Base-by-base conservation (phyloP, 2,329 filamentous ascomycete species). In the Ophiostoma sp. region DNA sequence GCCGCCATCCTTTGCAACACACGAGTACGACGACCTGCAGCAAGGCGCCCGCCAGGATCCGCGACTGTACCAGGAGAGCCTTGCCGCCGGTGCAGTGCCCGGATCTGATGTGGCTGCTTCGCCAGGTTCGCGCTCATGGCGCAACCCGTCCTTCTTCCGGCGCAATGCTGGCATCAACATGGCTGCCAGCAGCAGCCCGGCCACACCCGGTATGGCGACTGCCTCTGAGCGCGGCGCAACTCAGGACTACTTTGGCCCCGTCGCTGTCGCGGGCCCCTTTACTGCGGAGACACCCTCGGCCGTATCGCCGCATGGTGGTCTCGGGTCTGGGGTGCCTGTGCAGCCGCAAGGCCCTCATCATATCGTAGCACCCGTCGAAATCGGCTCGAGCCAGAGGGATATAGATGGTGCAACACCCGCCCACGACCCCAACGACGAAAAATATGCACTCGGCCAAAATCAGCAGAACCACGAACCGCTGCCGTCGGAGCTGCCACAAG, bases 321-420 rank as follows among this genome's bases (percentile, higher is more conserved):
- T 16, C 4, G 40, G 16, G 5, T 40, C 60, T 63, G 79, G 79
- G 0, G 81, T 83, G 36, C 80, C 81, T 2, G 67, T 78, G 36
- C 74, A 75, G 62, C 83, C 84, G 7, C 76, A 83, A 12, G 77
- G 76, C 14, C 83, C 84, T 4, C 79, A 77, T 9, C 83, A 85
- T 72, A 84, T 85, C 55, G 75, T 79, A 0, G 77, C 77, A 27
- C 80, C 84, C 4, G 83, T 87, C 3, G 85, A 87, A 77, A 83
- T 87, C 12, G 83, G 81, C 69, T 80, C 81, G 63, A n/a, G 42
- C 60, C 16, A 42, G 16, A 14, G 60, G 1, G 40, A 42, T 8
- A 63, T 63, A n/a, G 16, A 11, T 4, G 40, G 40, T 60, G 18
- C 55, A 38, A 18, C 5, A 4, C 55, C 27, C 27, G 55, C 27